Conservation (phyloP, 2,329 filamentous ascomycete genomes). For the Fragosphaeria purpurea region DNA sequence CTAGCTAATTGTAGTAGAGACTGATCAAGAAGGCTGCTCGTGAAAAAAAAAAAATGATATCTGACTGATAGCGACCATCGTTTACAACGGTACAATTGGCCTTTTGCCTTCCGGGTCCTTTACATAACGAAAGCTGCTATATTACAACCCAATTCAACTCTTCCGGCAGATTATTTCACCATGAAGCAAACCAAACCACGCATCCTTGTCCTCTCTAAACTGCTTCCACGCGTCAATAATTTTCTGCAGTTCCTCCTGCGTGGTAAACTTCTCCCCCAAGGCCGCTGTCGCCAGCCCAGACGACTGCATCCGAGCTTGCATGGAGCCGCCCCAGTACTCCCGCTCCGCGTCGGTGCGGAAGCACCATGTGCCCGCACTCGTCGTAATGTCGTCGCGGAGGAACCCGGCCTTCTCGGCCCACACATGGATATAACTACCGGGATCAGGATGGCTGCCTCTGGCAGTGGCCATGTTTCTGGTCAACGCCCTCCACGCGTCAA, state of each 20-base stretch:
- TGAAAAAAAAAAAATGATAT: too few relatives aligned
- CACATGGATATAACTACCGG: background rate
- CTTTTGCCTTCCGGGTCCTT: too few relatives aligned
- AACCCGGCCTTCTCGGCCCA: background rate
- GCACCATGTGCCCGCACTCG: background rate
- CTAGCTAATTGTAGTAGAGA: too few relatives aligned
- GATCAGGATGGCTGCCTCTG: background rate
- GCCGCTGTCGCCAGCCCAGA: background rate
- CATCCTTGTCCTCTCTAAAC: background rate
- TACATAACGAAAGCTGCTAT: too few relatives aligned
- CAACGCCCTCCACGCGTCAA: background rate
- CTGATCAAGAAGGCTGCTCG: too few relatives aligned
- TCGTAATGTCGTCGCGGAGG: background rate
- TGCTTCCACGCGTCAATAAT: background rate
- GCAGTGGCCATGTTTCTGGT: background rate
- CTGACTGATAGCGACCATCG: too few relatives aligned
- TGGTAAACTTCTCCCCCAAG: background rate
- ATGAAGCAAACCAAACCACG: background rate
- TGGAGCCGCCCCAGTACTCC: background rate
- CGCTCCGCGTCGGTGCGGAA: background rate
- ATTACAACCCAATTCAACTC: background rate
- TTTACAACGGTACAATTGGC: too few relatives aligned
- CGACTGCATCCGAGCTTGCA: background rate
- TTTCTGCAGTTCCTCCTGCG: background rate
- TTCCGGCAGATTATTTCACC: background rate